Conservation (phyloP, 1,139 yeast genomes). For the Geotrichum carabidarum region DNA sequence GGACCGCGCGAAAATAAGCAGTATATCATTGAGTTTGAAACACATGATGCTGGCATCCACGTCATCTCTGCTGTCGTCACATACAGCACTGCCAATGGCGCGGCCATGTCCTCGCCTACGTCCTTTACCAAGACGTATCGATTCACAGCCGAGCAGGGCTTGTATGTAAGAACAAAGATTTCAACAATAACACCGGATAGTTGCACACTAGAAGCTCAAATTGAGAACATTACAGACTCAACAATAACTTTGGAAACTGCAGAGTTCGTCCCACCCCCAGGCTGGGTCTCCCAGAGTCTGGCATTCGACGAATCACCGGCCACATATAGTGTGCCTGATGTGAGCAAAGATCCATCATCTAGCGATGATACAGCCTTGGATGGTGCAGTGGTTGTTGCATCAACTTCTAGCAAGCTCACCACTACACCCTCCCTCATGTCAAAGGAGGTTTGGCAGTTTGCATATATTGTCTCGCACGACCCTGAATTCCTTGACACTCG, state of each 20-base stretch:
- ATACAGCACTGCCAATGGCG: slow-evolving; percentile 20
- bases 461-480: slow-evolving; percentile 22
- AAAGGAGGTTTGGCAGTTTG: slow-evolving; percentile 26
- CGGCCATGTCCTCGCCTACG: neutral
- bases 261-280: slow-evolving; percentile 30
- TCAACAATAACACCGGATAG: slow-evolving; percentile 22
- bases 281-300: slow-evolving; percentile 28
- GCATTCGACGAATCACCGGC: slow-evolving; percentile 10
- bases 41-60: slow-evolving; percentile 33
- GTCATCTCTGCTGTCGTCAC: slow-evolving; percentile 29
- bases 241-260: slow-evolving; percentile 33
- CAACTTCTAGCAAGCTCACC: neutral
- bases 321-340: neutral
- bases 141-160: slow-evolving; percentile 34
- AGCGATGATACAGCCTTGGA: slow-evolving; percentile 20
- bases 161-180: slow-evolving; percentile 33
- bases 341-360: slow-evolving; percentile 2
- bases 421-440: slow-evolving; percentile 25
- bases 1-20: slow-evolving; percentile 23
- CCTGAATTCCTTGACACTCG: slow-evolving; percentile 18
- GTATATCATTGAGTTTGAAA: slow-evolving; percentile 30
- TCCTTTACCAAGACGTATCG: slow-evolving; percentile 30
- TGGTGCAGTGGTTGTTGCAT: slow-evolving; percentile 10
- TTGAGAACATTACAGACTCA: slow-evolving; percentile 35
- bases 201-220: slow-evolving; percentile 35